A percentile compares a stretch with the other conserved stretches of the same genome.
These are phyloP conservation scores for Talaromyces amestolkiae DNA, from an alignment of 2,329 filamentous ascomycete species.

Conservation along the genomic window DNA sequence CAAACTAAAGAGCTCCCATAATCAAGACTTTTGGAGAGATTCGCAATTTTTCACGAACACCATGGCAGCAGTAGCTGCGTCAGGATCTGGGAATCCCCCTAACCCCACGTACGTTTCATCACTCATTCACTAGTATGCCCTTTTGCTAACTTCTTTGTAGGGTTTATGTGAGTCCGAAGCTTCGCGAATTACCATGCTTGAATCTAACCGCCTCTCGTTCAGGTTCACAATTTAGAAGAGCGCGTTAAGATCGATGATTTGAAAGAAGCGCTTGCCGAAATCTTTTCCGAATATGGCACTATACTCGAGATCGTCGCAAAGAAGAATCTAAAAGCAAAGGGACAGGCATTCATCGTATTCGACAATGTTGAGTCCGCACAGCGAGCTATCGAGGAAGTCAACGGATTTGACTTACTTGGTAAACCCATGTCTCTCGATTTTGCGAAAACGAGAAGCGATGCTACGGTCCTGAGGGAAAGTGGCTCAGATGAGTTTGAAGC, in stretches of 20 bases:
- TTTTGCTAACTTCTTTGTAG: slow-evolving; percentile 24
- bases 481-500: slow-evolving; percentile 77
- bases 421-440: slow-evolving; percentile 84
- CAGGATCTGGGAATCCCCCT: slow-evolving; percentile 32
- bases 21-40: not conserved
- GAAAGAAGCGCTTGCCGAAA: slow-evolving; percentile 66
- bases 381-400: slow-evolving; percentile 79
- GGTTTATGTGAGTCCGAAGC: slow-evolving; percentile 39
- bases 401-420: slow-evolving; percentile 89
- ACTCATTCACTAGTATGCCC: not conserved
- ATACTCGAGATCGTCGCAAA: slow-evolving; percentile 84
- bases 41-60: not conserved
- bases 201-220: slow-evolving; percentile 12
- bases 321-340: slow-evolving; percentile 85
- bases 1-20: slow-evolving; percentile 1
- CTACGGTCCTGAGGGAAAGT: slow-evolving; percentile 73
- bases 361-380: slow-evolving; percentile 75
- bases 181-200: slow-evolving; percentile 17
- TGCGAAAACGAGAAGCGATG: slow-evolving; percentile 81
- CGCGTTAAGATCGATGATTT: slow-evolving; percentile 78
- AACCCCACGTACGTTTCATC: slow-evolving; percentile 40
- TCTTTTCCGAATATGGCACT: slow-evolving; percentile 86
- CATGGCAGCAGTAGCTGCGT: slow-evolving; percentile 38
- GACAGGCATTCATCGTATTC: slow-evolving; percentile 93
- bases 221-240: slow-evolving; percentile 84